A percentile compares a stretch with the other conserved stretches of the same genome.
phyloP scores from a whole-genome alignment of 1,284 basidiomycete genomes.

The Tilletia caries region DNA sequence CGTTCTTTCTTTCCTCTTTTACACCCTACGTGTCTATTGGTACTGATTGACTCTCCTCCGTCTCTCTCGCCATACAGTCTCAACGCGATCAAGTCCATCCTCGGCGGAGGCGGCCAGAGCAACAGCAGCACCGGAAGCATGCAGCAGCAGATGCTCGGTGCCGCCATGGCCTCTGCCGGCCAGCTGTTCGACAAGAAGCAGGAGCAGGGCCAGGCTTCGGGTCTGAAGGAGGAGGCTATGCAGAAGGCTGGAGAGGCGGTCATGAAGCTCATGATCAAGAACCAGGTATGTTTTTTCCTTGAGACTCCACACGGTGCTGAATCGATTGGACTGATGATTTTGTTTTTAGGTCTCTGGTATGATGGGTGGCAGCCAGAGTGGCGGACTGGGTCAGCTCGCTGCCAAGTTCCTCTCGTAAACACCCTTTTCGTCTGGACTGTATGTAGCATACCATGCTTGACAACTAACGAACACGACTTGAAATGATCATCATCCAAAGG shows the following conservation, averaged over 20 bases:
- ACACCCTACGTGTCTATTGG: not conserved
- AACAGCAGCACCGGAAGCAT: slow-evolving; percentile 28
- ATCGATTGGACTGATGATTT: not conserved
- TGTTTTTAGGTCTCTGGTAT: slow-evolving; percentile 1
- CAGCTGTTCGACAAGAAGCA: slow-evolving; percentile 46
- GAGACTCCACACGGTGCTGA: not conserved
- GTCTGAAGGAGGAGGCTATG: slow-evolving; percentile 53
- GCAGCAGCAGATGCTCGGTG: slow-evolving; percentile 30
- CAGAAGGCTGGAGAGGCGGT: slow-evolving; percentile 48
- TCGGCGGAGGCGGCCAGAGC: slow-evolving; percentile 22
- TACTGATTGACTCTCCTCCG: not conserved
- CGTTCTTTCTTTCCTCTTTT: slow-evolving; percentile 10
- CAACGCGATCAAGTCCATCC: slow-evolving; percentile 33
- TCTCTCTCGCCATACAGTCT: slow-evolving; percentile 30
- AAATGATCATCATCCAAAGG: too few relatives aligned
- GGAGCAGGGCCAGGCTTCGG: slow-evolving; percentile 41
- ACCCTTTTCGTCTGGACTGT: too few relatives aligned
- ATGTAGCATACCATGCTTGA: too few relatives aligned
- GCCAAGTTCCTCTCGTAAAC: slow-evolving; percentile 24
- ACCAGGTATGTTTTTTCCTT: slow-evolving; percentile 24
- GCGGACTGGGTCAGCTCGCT: slow-evolving; percentile 32
- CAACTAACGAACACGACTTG: too few relatives aligned
- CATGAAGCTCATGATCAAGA: slow-evolving; percentile 50
- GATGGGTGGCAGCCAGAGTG: slow-evolving; percentile 35
- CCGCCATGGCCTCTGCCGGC: slow-evolving; percentile 42